Percentiles rank a stretch among this genome's conserved stretches.
Conservation (phyloP, 1,139 yeast species). For the Saccharomyces hybrid region DNA sequence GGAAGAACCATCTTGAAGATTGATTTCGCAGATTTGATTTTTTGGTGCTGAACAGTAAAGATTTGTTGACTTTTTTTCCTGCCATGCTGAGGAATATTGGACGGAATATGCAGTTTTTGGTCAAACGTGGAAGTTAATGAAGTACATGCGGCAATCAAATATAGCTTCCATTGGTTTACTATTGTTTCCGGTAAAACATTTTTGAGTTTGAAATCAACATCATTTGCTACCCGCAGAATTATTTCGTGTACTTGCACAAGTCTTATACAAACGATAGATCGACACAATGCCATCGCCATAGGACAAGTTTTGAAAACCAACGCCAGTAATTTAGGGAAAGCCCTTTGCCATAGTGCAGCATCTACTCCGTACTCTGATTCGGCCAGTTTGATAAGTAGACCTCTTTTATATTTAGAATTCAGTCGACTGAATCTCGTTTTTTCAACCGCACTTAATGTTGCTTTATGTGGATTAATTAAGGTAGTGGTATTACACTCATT, state of each 20-base stretch:
- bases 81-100: constrained; percentile 27
- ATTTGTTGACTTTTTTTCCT: constrained; percentile 65
- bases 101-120: constrained; percentile 61
- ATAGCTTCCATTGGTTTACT: constrained; percentile 83
- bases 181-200: constrained; percentile 61
- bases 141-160: constrained; percentile 83
- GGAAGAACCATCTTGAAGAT: constrained; percentile 86
- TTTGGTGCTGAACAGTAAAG: constrained; percentile 77
- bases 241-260: constrained; percentile 85
- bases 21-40: constrained; percentile 86
- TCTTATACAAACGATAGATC: constrained; percentile 86
- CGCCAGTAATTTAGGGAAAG: constrained; percentile 68
- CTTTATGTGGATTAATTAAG: constrained; percentile 50
- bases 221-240: constrained; percentile 55
- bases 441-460: constrained; percentile 71
- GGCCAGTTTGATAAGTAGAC: constrained; percentile 63
- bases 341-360: constrained; percentile 87
- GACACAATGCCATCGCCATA: constrained; percentile 85
- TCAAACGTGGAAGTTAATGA: constrained; percentile 86
- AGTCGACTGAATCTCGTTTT: constrained; percentile 60
- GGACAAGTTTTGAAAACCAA: constrained; percentile 79
- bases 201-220: constrained; percentile 26
- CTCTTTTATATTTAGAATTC: constrained; percentile 47
- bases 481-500: constrained; percentile 63
- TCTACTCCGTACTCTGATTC: constrained; percentile 94